Conservation (phyloP, 768 basidiomycete genomes). For the Candolleomyces efflorescens region DNA sequence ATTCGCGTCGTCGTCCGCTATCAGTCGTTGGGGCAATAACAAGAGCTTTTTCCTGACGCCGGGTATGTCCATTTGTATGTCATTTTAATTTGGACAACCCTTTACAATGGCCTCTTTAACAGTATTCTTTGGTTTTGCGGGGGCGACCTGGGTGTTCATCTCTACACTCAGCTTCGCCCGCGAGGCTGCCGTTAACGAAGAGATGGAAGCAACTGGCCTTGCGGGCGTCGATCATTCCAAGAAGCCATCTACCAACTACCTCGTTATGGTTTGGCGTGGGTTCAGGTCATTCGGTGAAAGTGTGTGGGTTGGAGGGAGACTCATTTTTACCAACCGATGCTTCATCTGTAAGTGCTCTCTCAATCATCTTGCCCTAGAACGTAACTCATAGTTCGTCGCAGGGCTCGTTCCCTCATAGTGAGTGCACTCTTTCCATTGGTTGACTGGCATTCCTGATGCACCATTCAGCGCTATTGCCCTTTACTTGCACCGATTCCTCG, state of each 20-base stretch:
- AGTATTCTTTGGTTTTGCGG: slow-evolving; percentile 26
- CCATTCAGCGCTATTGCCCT: slow-evolving; percentile 22
- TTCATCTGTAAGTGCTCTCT: slow-evolving; percentile 23
- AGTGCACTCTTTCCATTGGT: background rate
- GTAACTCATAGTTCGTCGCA: background rate
- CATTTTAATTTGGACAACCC: background rate
- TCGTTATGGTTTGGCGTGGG: slow-evolving; percentile 19
- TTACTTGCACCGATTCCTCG: slow-evolving; percentile 27
- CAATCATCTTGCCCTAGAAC: background rate
- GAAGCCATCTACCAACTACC: slow-evolving; percentile 15
- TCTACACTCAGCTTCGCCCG: slow-evolving; percentile 21
- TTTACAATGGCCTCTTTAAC: background rate
- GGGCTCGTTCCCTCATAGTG: slow-evolving; percentile 27
- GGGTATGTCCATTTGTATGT: slow-evolving; percentile 1
- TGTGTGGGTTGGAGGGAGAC: slow-evolving; percentile 23
- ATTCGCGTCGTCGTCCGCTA: slow-evolving; percentile 26
- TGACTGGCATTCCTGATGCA: background rate
- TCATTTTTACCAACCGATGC: slow-evolving; percentile 22
- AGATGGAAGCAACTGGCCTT: slow-evolving; percentile 19
- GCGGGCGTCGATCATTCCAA: slow-evolving; percentile 14
- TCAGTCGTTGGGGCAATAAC: slow-evolving; percentile 28
- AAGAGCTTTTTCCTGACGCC: slow-evolving; percentile 30
- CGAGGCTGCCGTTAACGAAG: slow-evolving; percentile 11
- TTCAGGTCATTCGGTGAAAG: slow-evolving; percentile 21
- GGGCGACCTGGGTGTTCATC: slow-evolving; percentile 23